Conservation (phyloP, 2,329 filamentous ascomycete genomes). For the Diaporthe sp. region DNA sequence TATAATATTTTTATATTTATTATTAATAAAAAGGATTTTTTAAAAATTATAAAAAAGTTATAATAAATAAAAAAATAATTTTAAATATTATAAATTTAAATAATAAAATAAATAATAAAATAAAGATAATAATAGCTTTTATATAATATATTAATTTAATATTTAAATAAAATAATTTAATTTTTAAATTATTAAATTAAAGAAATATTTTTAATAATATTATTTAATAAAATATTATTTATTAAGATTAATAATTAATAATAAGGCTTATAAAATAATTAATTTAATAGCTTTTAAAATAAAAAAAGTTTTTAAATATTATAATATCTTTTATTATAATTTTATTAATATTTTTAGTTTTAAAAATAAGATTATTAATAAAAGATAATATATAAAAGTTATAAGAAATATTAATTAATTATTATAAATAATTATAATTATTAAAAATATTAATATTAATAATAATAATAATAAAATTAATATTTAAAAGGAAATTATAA, state of each 20-base stretch:
- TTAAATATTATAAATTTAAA: not conserved
- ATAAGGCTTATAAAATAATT: not conserved
- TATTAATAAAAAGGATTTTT: not conserved
- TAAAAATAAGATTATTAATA: too few species aligned
- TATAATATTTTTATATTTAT: too few species aligned
- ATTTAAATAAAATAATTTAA: not conserved
- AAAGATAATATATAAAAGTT: too few species aligned
- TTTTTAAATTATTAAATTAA: not conserved
- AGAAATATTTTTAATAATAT: not conserved
- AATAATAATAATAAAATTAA: too few species aligned
- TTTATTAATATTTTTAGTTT: too few species aligned
- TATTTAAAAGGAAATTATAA: too few species aligned
- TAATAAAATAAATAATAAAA: not conserved
- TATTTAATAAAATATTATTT: not conserved
- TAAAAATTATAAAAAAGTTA: not conserved
- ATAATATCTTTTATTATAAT: too few species aligned
- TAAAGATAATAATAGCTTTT: not conserved
- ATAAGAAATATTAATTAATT: too few species aligned
- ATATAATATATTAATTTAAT: not conserved
- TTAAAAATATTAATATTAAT: too few species aligned
- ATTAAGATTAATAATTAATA: not conserved
- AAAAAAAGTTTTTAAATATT: constrained; percentile 57
- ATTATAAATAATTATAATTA: too few species aligned
- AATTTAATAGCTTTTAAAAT: not conserved
- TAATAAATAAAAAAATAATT: too few species aligned